A percentile compares a stretch with the other conserved stretches of the same genome.
Evolutionary conservation across 2,329 filamentous ascomycete genomes (phyloP).

Genomic region (Aspergillus flavus): DNA sequence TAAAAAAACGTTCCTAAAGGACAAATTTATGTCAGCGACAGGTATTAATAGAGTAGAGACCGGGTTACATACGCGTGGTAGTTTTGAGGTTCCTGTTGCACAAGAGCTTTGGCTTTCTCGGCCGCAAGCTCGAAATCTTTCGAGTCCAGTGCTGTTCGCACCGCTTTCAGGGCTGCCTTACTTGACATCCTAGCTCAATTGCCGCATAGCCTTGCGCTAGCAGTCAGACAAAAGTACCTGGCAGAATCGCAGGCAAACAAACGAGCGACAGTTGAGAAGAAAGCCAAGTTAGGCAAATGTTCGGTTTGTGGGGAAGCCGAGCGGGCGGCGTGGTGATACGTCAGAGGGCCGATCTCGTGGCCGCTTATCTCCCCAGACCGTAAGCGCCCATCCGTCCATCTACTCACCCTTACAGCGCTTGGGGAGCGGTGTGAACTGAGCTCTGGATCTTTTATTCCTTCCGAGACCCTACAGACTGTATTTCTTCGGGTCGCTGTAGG

Average conservation of each 20-base stretch:
- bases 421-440: background rate
- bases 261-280: conserved; percentile 10
- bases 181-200: conserved; percentile 38
- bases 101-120: conserved; percentile 67
- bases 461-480: background rate
- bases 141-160: conserved; percentile 75
- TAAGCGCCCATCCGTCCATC: conserved; percentile 2
- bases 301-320: conserved; percentile 20
- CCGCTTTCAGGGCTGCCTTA: conserved; percentile 79
- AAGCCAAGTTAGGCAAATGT: conserved; percentile 13
- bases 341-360: conserved; percentile 26
- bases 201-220: conserved; percentile 19
- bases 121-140: conserved; percentile 78
- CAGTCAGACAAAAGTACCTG: background rate
- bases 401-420: background rate
- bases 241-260: background rate
- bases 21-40: conserved; percentile 13
- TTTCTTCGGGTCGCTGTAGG: background rate
- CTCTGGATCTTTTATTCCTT: background rate
- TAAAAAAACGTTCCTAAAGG: conserved; percentile 73
- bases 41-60: background rate
- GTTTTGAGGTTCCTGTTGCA: conserved; percentile 73
- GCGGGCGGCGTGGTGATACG: conserved; percentile 23
- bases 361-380: conserved; percentile 18
- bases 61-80: conserved; percentile 70